Evolutionary conservation across 1,284 basidiomycete genomes (phyloP).

Genomic region (Ustilago xerochloae): DNA sequence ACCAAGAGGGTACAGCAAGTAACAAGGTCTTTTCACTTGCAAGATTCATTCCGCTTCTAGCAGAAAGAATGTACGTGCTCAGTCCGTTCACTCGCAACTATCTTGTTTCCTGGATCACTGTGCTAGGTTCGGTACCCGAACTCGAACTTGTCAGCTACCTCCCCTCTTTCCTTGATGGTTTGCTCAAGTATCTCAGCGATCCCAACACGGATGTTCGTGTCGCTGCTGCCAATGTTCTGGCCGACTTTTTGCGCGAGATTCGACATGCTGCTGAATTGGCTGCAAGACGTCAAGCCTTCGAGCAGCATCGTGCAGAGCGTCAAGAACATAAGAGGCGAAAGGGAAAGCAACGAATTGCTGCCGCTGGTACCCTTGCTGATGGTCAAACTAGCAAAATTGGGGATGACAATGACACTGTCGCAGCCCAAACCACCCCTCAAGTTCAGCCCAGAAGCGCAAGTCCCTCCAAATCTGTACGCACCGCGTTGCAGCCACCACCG

Average conservation of each 20-base stretch:
- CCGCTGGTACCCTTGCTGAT: not conserved
- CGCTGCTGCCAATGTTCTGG: constrained; percentile 88
- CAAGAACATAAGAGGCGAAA: constrained; percentile 67
- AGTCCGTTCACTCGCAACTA: constrained; percentile 96
- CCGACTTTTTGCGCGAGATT: constrained; percentile 90
- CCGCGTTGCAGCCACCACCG: not conserved
- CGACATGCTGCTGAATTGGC: constrained; percentile 58
- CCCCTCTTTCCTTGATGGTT: constrained; percentile 91
- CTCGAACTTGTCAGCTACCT: constrained; percentile 93
- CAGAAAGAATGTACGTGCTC: constrained; percentile 92
- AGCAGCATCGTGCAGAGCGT: constrained; percentile 31
- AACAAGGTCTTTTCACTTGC: constrained; percentile 83
- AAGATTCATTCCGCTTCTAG: constrained; percentile 91
- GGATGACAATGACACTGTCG: constrained; percentile 70
- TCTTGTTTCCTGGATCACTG: constrained; percentile 94
- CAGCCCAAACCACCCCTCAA: constrained; percentile 33
- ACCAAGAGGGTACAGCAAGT: constrained; percentile 41
- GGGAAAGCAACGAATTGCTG: constrained; percentile 71
- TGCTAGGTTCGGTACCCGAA: constrained; percentile 95
- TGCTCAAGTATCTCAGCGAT: constrained; percentile 91
- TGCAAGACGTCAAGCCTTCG: constrained; percentile 27
- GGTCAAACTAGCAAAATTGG: not conserved
- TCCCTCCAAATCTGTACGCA: constrained; percentile 28
- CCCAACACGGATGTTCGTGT: constrained; percentile 92
- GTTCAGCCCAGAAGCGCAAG: constrained; percentile 28